Base-by-base conservation (phyloP, 768 basidiomycete genomes). In the Neoboletus subvelutipes region DNA sequence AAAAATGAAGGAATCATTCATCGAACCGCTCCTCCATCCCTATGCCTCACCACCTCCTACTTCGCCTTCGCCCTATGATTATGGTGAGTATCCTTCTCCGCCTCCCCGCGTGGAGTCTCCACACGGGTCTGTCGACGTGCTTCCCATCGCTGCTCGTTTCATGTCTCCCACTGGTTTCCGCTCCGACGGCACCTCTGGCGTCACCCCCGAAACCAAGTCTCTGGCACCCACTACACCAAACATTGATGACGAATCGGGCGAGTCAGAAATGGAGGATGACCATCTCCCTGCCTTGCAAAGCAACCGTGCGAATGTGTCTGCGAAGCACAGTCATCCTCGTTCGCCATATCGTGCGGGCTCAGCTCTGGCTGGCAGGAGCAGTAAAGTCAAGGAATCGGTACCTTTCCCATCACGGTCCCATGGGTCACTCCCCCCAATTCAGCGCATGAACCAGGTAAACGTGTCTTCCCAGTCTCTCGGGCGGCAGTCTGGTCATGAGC, bases 1-100 rank as follows among this genome's bases (percentile, higher is more conserved):
- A 64, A 92, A 89, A 75, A 88, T 98, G 84, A 94, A 92, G 76
- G 92, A 94, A 61, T 94, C 90, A 0, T 97, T 97, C 66, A 91
- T 94, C 65, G 88, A 90, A 59, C 87, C 91, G 10, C 81, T 96
- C 34, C 82, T 98, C 17, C 94, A 96, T 74, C 92, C 93, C 12
- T 92, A 84, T 65, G 75, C 78, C 9, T 68, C 75, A 2, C 69
- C 72, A 15, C 59, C 71, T 0, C 64, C 71, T 20, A 63, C 76
- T n/a, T 78, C 84, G 5, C 80, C 83, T 8, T 67, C 76, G 33
- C 78, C 84, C 12, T 82, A 83, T 49, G 87, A 88, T 43, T 87
- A 84, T 64, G 88, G 91, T 61, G 87, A 86, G 48, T 87, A 83
- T 67, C 42, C 60, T 48, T 42, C 69, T 18, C 63, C 60, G 1